phyloP scores from a whole-genome alignment of 2,329 filamentous ascomycete genomes.

The Fusarium illudens region DNA sequence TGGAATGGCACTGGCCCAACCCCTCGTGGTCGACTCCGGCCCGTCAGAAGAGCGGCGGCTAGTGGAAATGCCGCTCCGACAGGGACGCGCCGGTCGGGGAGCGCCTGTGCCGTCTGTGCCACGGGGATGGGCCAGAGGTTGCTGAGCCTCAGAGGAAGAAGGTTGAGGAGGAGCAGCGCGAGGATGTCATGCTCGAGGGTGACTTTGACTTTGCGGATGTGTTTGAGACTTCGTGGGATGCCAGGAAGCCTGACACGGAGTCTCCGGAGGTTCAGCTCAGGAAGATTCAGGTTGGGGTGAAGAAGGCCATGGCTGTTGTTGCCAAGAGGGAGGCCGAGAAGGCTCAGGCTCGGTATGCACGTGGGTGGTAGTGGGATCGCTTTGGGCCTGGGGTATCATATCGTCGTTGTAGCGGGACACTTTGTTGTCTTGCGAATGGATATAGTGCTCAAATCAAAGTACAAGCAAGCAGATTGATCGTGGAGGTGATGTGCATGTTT shows the following conservation, averaged over 20 bases:
- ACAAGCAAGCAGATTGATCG: not conserved
- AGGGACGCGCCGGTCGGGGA: slow-evolving; percentile 24
- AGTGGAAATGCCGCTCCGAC: slow-evolving; percentile 42
- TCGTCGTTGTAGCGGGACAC: not conserved
- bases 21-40: slow-evolving; percentile 25
- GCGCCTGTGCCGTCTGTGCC: slow-evolving; percentile 29
- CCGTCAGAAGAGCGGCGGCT: slow-evolving; percentile 36
- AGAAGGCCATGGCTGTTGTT: slow-evolving; percentile 29
- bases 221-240: not conserved
- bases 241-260: not conserved
- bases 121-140: not conserved
- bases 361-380: not conserved
- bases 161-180: not conserved
- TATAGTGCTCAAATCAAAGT: not conserved
- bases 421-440: not conserved
- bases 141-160: not conserved
- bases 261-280: slow-evolving; percentile 7
- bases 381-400: not conserved
- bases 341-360: not conserved
- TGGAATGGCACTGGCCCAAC: slow-evolving; percentile 33
- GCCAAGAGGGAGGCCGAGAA: slow-evolving; percentile 4
- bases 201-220: slow-evolving; percentile 23
- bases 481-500: not conserved
- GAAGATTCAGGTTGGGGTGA: slow-evolving; percentile 16
- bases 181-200: not conserved